phyloP scores from a whole-genome alignment of 2,329 filamentous ascomycete genomes.

The Trichoderma sp. region DNA sequence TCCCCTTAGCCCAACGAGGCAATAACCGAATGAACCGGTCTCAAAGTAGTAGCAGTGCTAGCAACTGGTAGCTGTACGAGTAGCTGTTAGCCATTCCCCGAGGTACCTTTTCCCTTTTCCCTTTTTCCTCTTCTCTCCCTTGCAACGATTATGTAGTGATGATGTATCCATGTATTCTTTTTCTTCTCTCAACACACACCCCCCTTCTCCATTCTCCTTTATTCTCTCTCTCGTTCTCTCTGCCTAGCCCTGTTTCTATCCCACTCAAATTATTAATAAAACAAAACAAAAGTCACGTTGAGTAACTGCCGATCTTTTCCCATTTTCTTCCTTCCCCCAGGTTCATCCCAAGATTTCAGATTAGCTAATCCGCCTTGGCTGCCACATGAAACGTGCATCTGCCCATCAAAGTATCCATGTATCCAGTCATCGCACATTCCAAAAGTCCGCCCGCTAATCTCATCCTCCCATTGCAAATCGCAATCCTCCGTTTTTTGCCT shows the following conservation, averaged over 20 bases:
- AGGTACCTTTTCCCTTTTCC: background rate
- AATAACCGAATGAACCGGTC: background rate
- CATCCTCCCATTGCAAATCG: background rate
- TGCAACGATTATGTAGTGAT: background rate
- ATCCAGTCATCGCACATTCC: background rate
- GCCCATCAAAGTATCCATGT: background rate
- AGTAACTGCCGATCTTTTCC: background rate
- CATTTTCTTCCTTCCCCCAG: background rate
- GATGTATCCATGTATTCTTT: background rate
- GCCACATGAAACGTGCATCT: background rate
- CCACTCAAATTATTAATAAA: background rate
- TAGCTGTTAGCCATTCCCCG: background rate
- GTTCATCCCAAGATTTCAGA: background rate
- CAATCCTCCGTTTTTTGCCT: background rate
- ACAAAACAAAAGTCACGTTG: background rate
- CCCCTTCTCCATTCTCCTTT: background rate
- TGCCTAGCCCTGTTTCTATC: background rate
- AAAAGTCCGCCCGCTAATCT: background rate
- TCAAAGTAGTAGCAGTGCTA: background rate
- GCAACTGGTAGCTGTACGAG: too few relatives aligned
- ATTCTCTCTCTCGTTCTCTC: background rate
- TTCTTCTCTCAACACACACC: background rate
- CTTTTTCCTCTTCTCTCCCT: background rate
- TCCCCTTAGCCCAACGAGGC: background rate
- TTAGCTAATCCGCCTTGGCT: background rate